phyloP scores from a whole-genome alignment of 495 filamentous ascomycete genomes.

The Aspergillus funiculosus region DNA sequence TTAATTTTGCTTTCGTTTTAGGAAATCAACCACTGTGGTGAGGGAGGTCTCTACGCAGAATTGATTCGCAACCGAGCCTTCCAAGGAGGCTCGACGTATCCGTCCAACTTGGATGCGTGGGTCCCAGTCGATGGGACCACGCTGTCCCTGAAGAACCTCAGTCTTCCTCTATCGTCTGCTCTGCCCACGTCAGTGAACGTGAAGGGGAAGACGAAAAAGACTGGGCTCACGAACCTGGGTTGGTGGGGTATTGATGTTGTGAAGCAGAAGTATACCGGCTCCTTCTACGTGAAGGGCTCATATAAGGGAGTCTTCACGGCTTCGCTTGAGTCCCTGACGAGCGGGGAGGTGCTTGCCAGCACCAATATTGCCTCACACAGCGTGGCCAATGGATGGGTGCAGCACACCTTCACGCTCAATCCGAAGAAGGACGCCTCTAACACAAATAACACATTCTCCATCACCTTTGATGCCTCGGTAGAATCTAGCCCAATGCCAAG shows the following conservation, averaged over 20 bases:
- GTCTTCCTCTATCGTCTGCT: slow-evolving; percentile 53
- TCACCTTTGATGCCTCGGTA: slow-evolving; percentile 52
- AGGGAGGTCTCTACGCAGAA: slow-evolving; percentile 73
- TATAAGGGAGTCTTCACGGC: slow-evolving; percentile 29
- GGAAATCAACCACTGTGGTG: slow-evolving; percentile 71
- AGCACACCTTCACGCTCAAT: slow-evolving; percentile 33
- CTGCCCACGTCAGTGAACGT: slow-evolving; percentile 59
- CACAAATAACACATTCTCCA: slow-evolving; percentile 57
- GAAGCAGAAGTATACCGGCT: slow-evolving; percentile 46
- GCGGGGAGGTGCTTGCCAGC: slow-evolving; percentile 27
- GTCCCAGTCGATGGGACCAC: slow-evolving; percentile 44
- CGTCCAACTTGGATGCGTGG: slow-evolving; percentile 48
- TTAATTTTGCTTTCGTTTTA: slow-evolving; percentile 22
- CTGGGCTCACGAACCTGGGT: slow-evolving; percentile 54
- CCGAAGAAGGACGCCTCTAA: slow-evolving; percentile 43
- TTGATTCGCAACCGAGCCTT: slow-evolving; percentile 68
- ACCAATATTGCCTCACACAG: slow-evolving; percentile 25
- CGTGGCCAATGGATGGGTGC: slow-evolving; percentile 24
- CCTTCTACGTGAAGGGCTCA: slow-evolving; percentile 52
- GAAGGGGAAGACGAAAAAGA: slow-evolving; percentile 29
- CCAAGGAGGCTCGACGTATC: slow-evolving; percentile 46
- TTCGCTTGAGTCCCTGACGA: slow-evolving; percentile 25
- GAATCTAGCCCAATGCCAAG: too few relatives aligned
- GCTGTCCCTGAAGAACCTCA: slow-evolving; percentile 48
- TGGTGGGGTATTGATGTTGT: slow-evolving; percentile 61